phyloP scores from a whole-genome alignment of 305 asterid species.

The Solanum aculeatissimum region DNA sequence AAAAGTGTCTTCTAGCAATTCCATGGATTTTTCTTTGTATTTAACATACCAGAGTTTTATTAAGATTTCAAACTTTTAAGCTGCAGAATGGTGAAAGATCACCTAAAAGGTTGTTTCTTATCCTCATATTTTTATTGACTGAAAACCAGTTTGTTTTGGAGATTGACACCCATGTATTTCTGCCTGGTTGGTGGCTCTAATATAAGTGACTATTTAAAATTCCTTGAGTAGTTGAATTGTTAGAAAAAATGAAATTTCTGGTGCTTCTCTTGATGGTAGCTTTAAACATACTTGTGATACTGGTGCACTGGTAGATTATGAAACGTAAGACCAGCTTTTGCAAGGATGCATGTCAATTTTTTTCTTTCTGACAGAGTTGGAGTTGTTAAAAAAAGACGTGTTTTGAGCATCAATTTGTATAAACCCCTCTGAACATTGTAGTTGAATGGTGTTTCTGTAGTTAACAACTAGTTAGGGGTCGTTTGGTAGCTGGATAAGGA shows the following conservation, averaged over 20 bases:
- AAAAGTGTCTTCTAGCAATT: not conserved
- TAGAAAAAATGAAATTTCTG: not conserved
- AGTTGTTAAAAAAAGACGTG: not conserved
- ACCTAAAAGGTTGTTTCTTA: not conserved
- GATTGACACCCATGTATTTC: not conserved
- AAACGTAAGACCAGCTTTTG: not conserved
- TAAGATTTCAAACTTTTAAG: not conserved
- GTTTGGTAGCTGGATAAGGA: not conserved
- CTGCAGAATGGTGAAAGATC: not conserved
- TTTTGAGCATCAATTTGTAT: not conserved
- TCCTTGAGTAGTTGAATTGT: not conserved
- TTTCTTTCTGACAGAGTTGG: not conserved
- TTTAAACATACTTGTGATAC: not conserved
- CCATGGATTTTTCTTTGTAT: not conserved
- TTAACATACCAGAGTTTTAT: not conserved
- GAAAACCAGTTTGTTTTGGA: not conserved
- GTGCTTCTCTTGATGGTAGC: not conserved
- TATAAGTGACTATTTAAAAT: not conserved
- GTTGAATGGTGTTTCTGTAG: not conserved
- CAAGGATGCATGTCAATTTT: not conserved
- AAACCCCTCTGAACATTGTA: not conserved
- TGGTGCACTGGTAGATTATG: not conserved
- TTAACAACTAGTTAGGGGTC: not conserved
- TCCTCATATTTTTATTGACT: not conserved
- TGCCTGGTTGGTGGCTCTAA: not conserved